A percentile compares a stretch with the other conserved stretches of the same genome.
phyloP scores from a whole-genome alignment of 83 land plant genomes.

The Diphasiastrum complanatum region DNA sequence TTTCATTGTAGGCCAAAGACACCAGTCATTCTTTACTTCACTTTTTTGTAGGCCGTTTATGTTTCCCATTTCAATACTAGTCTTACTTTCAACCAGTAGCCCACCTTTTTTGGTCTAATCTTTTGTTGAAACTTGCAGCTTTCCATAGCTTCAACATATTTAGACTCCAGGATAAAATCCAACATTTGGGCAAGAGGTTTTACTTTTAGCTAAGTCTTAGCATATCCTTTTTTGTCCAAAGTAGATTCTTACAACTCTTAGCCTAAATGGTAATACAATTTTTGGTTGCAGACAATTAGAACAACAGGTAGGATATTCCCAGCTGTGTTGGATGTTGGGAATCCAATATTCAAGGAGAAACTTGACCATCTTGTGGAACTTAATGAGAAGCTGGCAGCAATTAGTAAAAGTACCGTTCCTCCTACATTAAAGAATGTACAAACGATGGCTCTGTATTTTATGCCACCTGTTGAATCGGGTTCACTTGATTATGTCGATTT shows the following conservation, averaged over 20 bases:
- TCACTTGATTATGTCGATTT: conserved; percentile 84
- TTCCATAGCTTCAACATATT: too few species aligned
- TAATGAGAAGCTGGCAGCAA: conserved; percentile 58
- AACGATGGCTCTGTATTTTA: conserved; percentile 74
- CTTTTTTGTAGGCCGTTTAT: neutral
- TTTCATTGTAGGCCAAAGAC: too few species aligned
- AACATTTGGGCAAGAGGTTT: too few species aligned
- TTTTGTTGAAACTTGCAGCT: too few species aligned
- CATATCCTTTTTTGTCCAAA: neutral
- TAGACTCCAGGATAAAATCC: too few species aligned
- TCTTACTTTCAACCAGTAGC: too few species aligned
- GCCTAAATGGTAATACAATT: neutral
- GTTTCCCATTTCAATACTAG: neutral
- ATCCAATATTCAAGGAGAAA: conserved; percentile 88
- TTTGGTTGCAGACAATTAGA: conserved; percentile 64
- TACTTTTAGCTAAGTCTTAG: too few species aligned
- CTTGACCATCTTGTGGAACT: conserved; percentile 80
- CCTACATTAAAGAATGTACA: conserved; percentile 77
- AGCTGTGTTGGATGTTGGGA: conserved; percentile 89
- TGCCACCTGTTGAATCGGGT: conserved; percentile 88
- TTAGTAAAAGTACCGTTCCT: conserved; percentile 53
- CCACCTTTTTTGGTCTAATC: too few species aligned
- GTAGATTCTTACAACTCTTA: neutral
- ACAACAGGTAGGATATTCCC: conserved; percentile 96
- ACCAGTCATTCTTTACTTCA: too few species aligned